These are phyloP conservation scores for Yarrowia sp. DNA, from an alignment of 805 yeast species.

Conservation along the genomic window DNA sequence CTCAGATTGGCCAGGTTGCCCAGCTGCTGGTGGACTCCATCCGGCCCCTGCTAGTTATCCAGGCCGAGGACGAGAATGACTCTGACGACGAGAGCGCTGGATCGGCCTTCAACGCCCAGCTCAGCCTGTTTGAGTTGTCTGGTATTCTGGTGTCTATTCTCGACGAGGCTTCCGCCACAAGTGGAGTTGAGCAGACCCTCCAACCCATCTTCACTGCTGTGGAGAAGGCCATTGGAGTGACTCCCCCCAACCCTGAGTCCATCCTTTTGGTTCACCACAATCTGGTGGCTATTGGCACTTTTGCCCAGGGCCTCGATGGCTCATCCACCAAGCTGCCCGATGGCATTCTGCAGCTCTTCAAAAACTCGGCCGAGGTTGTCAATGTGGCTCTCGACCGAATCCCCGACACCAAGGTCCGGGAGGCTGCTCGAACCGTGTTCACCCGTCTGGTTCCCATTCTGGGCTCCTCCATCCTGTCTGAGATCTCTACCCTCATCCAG, in stretches of 20 bases:
- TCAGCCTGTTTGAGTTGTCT: slow-evolving; percentile 78
- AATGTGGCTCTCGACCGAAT: slow-evolving; percentile 77
- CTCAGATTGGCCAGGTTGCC: slow-evolving; percentile 52
- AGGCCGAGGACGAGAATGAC: slow-evolving; percentile 47
- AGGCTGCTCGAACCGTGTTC: slow-evolving; percentile 80
- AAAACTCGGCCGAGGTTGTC: slow-evolving; percentile 75
- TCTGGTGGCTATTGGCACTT: slow-evolving; percentile 83
- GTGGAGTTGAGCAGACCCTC: slow-evolving; percentile 60
- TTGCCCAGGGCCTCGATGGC: slow-evolving; percentile 78
- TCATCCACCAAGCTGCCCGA: slow-evolving; percentile 7
- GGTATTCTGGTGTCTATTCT: slow-evolving; percentile 65
- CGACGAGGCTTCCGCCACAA: slow-evolving; percentile 43
- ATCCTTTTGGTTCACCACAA: slow-evolving; percentile 63
- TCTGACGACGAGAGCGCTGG: slow-evolving; percentile 46
- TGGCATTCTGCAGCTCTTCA: slow-evolving; percentile 46
- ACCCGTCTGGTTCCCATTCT: slow-evolving; percentile 81
- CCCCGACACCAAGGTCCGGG: slow-evolving; percentile 64
- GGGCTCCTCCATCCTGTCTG: slow-evolving; percentile 48
- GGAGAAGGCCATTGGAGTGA: slow-evolving; percentile 53
- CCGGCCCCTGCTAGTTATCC: slow-evolving; percentile 57
- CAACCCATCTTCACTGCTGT: slow-evolving; percentile 71
- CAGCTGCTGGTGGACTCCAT: slow-evolving; percentile 59
- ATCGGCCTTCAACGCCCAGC: slow-evolving; percentile 66
- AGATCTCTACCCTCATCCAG: slow-evolving; percentile 67
- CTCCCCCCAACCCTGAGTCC: slow-evolving; percentile 36